Evolutionary conservation across 768 basidiomycete species (phyloP).

Genomic region (Hypholoma fasciculare): DNA sequence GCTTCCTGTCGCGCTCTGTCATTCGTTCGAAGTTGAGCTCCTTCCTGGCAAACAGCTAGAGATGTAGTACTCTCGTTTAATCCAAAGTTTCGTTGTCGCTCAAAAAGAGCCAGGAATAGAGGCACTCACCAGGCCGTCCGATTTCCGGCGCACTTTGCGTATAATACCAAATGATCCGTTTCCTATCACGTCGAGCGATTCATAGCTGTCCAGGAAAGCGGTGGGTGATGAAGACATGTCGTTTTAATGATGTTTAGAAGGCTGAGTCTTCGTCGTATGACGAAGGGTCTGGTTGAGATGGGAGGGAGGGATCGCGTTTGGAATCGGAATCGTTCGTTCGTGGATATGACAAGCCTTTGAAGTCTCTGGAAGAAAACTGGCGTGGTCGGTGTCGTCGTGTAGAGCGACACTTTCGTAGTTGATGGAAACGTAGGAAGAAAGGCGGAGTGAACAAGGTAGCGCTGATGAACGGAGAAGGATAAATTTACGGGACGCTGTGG

Average conservation of each 20-base stretch:
- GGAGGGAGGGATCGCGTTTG: background rate
- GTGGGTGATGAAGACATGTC: conserved; percentile 5
- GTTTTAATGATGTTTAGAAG: too few species aligned
- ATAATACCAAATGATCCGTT: conserved; percentile 99
- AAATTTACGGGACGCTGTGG: background rate
- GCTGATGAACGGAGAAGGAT: conserved; percentile 5
- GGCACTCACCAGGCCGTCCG: conserved; percentile 74
- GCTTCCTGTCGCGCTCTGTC: conserved; percentile 94
- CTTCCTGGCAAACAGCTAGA: conserved; percentile 82
- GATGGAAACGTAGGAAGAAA: background rate
- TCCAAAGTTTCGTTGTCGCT: background rate
- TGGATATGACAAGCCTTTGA: too few species aligned
- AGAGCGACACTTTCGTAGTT: too few species aligned
- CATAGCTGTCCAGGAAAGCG: conserved; percentile 76
- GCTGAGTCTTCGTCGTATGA: too few species aligned
- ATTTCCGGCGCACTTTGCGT: conserved; percentile 85
- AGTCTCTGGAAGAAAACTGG: too few species aligned
- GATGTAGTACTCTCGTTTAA: conserved; percentile 2
- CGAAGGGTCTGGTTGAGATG: too few species aligned
- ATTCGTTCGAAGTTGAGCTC: conserved; percentile 98
- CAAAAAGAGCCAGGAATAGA: background rate
- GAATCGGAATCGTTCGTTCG: too few species aligned
- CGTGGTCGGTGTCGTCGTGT: too few species aligned
- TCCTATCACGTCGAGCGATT: conserved; percentile 88
- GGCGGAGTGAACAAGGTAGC: conserved; percentile 2